Evolutionary conservation across 1,284 basidiomycete species (phyloP).

Genomic region (Trichosporon sp.): DNA sequence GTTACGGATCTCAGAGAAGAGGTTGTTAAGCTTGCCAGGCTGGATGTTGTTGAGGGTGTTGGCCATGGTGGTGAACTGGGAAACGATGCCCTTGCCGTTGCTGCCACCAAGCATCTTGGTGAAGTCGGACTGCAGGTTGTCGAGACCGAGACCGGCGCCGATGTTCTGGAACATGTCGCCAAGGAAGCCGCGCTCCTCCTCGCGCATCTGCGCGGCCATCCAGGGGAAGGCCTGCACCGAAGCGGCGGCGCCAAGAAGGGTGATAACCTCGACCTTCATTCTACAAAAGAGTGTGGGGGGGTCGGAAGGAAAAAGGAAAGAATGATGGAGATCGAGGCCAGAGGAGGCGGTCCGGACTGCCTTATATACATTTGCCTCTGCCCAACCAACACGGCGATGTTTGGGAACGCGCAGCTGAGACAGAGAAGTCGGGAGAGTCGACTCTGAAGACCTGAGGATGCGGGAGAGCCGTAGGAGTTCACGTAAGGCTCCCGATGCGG

Average conservation of each 20-base stretch:
- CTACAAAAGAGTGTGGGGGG: slow-evolving; percentile 22
- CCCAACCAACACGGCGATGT: background rate
- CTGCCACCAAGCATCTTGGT: slow-evolving; percentile 25
- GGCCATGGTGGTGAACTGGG: slow-evolving; percentile 21
- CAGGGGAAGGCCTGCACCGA: slow-evolving; percentile 25
- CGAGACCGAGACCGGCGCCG: slow-evolving; percentile 18
- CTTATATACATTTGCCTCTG: background rate
- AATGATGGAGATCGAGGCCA: background rate
- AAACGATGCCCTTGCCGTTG: slow-evolving; percentile 11
- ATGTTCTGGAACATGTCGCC: slow-evolving; percentile 18
- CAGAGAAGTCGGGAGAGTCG: background rate
- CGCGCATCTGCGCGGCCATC: slow-evolving; percentile 25
- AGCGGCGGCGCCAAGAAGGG: slow-evolving; percentile 21
- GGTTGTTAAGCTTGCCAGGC: slow-evolving; percentile 20
- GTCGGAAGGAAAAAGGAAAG: background rate
- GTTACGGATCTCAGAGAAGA: slow-evolving; percentile 22
- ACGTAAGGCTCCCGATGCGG: slow-evolving; percentile 5
- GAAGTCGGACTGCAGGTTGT: slow-evolving; percentile 24
- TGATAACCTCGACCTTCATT: slow-evolving; percentile 26
- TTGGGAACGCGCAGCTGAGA: slow-evolving; percentile 1
- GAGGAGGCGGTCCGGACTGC: background rate
- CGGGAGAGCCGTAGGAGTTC: background rate
- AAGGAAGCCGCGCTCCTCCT: slow-evolving; percentile 21
- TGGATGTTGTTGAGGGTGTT: slow-evolving; percentile 19
- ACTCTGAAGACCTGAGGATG: slow-evolving; percentile 8